Base-by-base conservation (phyloP, 2,329 filamentous ascomycete genomes). In the Aspergillus quadrilineatus region DNA sequence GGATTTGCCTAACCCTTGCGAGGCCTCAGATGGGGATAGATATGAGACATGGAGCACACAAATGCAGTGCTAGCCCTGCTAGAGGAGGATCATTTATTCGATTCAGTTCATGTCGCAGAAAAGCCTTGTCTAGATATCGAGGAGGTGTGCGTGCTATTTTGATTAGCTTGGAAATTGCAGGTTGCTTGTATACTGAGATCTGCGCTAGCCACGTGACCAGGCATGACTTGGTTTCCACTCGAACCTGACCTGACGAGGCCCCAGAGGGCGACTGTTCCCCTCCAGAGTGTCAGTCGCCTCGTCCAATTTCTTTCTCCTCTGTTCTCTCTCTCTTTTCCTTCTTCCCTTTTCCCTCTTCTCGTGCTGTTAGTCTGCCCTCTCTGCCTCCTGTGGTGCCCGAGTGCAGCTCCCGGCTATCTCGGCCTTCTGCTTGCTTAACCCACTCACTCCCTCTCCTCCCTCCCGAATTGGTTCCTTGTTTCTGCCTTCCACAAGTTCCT, bases 181-280 rank as follows among this genome's bases (percentile, higher is more conserved):
- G 26, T 8, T 12, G 14, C 8, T 17, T 28, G 22, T 44, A 44
- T 44, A 44, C 17, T 14, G 42, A 44, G 42, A 44, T 44, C 42
- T 10, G 42, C 42, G 29, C 26, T 12, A 36, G 17, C 49, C 50
- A 52, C 50, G 50, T 52, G 50, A 52, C 41, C 15, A 9, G 41
- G 6, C 50, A 43, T 68, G 63, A 69, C 68, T 65, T 61, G 57
- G 51, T 28, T 22, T 22, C 22, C 22, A 22, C 22, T 22, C 22
- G 22, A 22, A 22, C 22, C 22, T 22, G 42, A 53, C 42, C 50
- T 44, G 44, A 42, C 44, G 22, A 54, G 44, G 44, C 39, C 34
- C 32, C 17, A 15, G 30, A 37, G 32, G 10, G n/a, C 22, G 22
- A 30, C 34, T 41, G 39, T 63, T 64, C 60, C 58, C 62, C 59